phyloP scores from a whole-genome alignment of 73 alveolate genomes.

The Paramecium sonneborni region DNA sequence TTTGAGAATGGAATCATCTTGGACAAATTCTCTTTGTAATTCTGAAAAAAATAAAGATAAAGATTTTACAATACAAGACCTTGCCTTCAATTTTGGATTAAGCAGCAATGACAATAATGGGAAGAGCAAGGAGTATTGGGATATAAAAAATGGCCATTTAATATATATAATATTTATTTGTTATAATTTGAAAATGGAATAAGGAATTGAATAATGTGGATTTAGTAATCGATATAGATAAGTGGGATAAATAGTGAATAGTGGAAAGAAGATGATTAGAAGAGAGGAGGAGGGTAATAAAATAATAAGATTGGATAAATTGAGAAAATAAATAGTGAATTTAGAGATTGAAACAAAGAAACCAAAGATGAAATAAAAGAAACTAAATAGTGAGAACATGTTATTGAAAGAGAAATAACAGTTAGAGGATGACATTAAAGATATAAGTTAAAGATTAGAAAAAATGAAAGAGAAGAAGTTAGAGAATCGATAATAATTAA shows the following conservation, averaged over 20 bases:
- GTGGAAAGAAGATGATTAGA: background rate
- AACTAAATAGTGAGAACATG: background rate
- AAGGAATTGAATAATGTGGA: background rate
- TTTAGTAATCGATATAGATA: background rate
- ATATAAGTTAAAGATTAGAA: background rate
- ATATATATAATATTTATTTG: background rate
- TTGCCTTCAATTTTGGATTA: conserved; percentile 27
- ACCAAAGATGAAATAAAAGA: background rate
- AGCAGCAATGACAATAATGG: background rate
- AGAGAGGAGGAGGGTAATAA: background rate
- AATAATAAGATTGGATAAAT: background rate
- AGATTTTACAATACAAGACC: background rate
- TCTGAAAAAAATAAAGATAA: background rate
- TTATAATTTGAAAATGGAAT: background rate
- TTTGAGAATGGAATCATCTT: conserved; percentile 10
- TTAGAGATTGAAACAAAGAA: background rate
- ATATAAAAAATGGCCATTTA: background rate
- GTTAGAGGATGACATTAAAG: background rate
- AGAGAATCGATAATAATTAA: background rate
- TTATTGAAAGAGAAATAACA: background rate
- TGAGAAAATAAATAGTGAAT: background rate
- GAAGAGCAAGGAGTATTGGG: background rate
- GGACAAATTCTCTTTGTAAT: background rate
- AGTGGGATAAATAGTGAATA: background rate
- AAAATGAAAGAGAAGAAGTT: background rate